Evolutionary conservation across 495 filamentous ascomycete species (phyloP).

Genomic region (Darksidea phi): DNA sequence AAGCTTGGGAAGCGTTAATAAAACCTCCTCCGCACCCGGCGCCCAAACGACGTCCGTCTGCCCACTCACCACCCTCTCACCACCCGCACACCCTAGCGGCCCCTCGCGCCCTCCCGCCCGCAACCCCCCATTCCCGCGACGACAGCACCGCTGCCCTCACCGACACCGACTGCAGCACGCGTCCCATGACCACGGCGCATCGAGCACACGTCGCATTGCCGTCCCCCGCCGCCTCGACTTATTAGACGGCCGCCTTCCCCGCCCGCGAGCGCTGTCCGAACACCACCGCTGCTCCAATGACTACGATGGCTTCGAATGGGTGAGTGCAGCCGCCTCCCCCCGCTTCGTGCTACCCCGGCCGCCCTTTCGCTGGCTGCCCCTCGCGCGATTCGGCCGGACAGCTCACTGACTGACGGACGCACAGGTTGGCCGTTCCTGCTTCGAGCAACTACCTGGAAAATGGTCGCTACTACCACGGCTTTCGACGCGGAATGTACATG

Average conservation of each 20-base stretch:
- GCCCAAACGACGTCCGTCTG: not conserved
- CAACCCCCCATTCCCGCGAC: conserved; percentile 1
- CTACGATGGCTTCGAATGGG: conserved; percentile 43
- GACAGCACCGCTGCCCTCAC: not conserved
- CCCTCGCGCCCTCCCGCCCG: conserved; percentile 4
- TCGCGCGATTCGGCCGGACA: not conserved
- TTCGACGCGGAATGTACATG: conserved; percentile 58
- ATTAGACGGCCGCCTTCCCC: conserved; percentile 7
- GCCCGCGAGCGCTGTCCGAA: conserved; percentile 17
- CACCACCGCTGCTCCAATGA: conserved; percentile 37
- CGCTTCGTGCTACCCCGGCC: conserved; percentile 28
- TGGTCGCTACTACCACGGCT: conserved; percentile 57
- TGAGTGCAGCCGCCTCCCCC: conserved; percentile 35
- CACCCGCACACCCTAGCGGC: not conserved
- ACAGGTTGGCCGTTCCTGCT: conserved; percentile 35
- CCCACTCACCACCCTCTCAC: conserved; percentile 1
- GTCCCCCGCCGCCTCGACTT: conserved; percentile 6
- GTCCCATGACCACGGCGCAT: conserved; percentile 28
- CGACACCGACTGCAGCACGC: conserved; percentile 9
- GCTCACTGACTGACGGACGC: not conserved
- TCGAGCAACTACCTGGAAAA: conserved; percentile 53
- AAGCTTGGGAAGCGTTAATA: not conserved
- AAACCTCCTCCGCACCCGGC: not conserved
- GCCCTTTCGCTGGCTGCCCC: not conserved
- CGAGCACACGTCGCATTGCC: conserved; percentile 1